These are phyloP conservation scores for Chaetothyriales sp. DNA, from an alignment of 2,329 filamentous ascomycete species.

Conservation along the genomic window DNA sequence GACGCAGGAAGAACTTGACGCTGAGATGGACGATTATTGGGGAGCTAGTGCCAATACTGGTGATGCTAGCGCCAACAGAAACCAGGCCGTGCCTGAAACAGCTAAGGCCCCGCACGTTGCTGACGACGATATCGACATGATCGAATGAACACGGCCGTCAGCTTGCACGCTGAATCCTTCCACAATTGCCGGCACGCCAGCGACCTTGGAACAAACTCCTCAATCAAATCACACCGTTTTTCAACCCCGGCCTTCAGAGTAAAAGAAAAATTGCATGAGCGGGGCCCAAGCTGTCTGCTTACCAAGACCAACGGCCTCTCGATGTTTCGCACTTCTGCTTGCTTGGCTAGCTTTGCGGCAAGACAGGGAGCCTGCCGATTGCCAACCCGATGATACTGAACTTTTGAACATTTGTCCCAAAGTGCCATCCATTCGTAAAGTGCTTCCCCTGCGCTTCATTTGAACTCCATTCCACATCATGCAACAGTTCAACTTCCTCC, in stretches of 20 bases:
- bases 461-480: background rate
- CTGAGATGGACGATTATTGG: slow-evolving; percentile 96
- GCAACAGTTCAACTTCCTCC: background rate
- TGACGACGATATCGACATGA: slow-evolving; percentile 56
- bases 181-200: background rate
- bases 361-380: background rate
- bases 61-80: slow-evolving; percentile 20
- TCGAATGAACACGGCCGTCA: slow-evolving; percentile 35
- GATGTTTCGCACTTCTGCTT: background rate
- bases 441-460: background rate
- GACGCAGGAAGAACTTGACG: slow-evolving; percentile 82
- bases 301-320: background rate
- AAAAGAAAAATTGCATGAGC: background rate
- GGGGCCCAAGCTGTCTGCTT: background rate
- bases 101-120: slow-evolving; percentile 20
- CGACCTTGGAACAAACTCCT: background rate
- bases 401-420: background rate
- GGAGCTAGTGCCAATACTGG: slow-evolving; percentile 33
- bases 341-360: background rate
- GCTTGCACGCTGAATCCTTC: background rate
- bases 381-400: background rate
- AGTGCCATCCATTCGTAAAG: background rate
- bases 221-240: background rate
- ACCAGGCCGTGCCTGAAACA: slow-evolving; percentile 20
- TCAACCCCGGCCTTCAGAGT: background rate